Evolutionary conservation across 192 early-diverging fungal species (phyloP), one percentile per base, ranked within the genome.

Genomic region (Mortierella alpina): DNA sequence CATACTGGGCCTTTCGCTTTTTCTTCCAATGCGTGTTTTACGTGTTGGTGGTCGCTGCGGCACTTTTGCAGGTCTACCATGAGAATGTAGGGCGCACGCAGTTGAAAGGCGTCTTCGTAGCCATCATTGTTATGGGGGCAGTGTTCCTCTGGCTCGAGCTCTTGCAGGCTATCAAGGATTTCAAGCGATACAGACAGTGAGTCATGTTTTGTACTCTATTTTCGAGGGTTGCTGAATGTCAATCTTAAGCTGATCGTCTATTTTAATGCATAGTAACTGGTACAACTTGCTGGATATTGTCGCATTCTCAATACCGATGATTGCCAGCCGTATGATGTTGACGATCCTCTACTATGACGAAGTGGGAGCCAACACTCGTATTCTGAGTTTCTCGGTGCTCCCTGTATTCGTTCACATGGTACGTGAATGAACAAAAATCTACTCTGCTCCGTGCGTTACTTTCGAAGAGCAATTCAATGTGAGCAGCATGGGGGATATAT

Each of bases 141-240:
- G 42, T 78, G 15, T 78, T 78, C 31, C 50, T 70, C 2, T 78
- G 67, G 68, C 75, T 78, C 50, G 75, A 78, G 15, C 1, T 70
- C 5, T 57, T 47, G 4, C 18, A 42, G 8, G 56, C 53, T 44
- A 23, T 61, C n/a, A n/a, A 56, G 52, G 45, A 40, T 54, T 50
- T n/a, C 66, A 76, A 48, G 5, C 68, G 59, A 11, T 54, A 63
- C 41, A 61, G 54, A 40, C 14, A 44, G 39, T 15, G 18, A 17
- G n/a, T 42, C 2, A 18, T 47, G 7, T 44, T 63, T 0, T 5
- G 40, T 42, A 46, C 1, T 8, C 39, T 15, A 49, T 31, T 47
- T 20, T n/a, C 18, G 6, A 49, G 6, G 6, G 18, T 50, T 20
- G 47, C 1, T 52, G 23, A 7, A 22, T 52, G 13, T 6, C 31